Base-by-base conservation (phyloP, 2,329 filamentous ascomycete genomes). In the Byssothecium circinans region DNA sequence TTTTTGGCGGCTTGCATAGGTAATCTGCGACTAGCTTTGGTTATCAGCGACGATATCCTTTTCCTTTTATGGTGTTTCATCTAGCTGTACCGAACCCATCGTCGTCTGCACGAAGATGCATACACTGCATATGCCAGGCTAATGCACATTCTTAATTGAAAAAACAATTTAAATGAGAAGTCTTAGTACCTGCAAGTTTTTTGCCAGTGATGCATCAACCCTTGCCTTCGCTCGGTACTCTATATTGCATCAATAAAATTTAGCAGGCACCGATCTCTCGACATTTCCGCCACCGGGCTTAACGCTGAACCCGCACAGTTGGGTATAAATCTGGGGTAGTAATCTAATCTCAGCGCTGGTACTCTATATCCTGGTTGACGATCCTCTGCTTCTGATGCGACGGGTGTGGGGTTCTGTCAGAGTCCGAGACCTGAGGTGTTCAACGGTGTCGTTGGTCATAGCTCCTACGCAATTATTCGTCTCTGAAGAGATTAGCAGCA, bases 101-200 rank as follows among this genome's bases (percentile, higher is more conserved):
- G 29, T 32, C 4, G 29, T 3, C 3, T 8, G 7, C 15, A 14
- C 8, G 39, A 23, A 25, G 23, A 43, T 35, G 41, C 30, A 20
- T 36, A 43, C 18, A 20, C 30, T 43, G 52, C 54, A 46, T 50
- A 48, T 46, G 47, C 55, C 47, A n/a, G 47, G 50, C 45, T 43
- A 34, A 35, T 33, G 23, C 30, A 45, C 32, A 25, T 17, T 38
- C 25, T 25, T 41, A 19, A 43, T 49, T n/a, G n/a, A 34, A 41
- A 45, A 32, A 12, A 14, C n/a, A 33, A 22, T 34, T 35, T 18
- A 20, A 43, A 22, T 11, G 11, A n/a, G n/a, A 22, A 14, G 27
- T 11, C 15, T 36, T 20, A 7, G n/a, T n/a, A n/a, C n/a, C n/a
- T n/a, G n/a, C n/a, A n/a, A n/a, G n/a, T n/a, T n/a, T 12, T 6